Evolutionary conservation across 2,329 filamentous ascomycete species (phyloP), one percentile per base, ranked within the genome.

Genomic region (Neonectria faginata): DNA sequence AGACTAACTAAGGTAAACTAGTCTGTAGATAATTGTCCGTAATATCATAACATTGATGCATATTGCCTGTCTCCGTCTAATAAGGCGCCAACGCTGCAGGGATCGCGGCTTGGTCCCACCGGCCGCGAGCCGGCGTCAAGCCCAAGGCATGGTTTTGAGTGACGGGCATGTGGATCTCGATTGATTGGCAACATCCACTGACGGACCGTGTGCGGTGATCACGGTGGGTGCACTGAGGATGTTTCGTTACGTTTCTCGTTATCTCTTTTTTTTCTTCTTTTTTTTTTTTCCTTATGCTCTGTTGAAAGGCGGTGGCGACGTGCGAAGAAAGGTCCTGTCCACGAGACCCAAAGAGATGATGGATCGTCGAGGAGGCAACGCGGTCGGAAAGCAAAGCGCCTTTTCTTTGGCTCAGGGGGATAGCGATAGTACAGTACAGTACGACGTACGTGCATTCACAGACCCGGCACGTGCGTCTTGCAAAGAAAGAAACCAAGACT

Each of bases 141-240:
- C 53, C 66, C 65, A 66, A 57, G 64, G 61, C 57, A 68, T 66
- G 70, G 68, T 65, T 25, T 25, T 57, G 57, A 63, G 60, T 66
- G 68, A 68, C 55, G 63, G 71, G 54, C 63, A 67, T 68, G 71
- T 73, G 71, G 70, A 67, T 71, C 70, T 71, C 66, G 63, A 72
- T 70, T 68, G 68, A 70, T 71, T 73, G 60, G 57, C 67, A 70
- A 64, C 61, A 57, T 64, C 62, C 50, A 64, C 52, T 33, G 22
- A 62, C 58, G 62, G 66, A 65, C 69, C 69, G 59, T 72, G 66
- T 67, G 67, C 67, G 71, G 59, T 72, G 71, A 73, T 69, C 67
- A 42, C 56, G 69, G 64, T 68, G 20, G 64, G 66, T 70, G 62
- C 60, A 66, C 57, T 63, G 55, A 18, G 57, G 27, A 52, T 20